phyloP scores from a whole-genome alignment of 495 filamentous ascomycete genomes.

The Penicillium simplicissimum region DNA sequence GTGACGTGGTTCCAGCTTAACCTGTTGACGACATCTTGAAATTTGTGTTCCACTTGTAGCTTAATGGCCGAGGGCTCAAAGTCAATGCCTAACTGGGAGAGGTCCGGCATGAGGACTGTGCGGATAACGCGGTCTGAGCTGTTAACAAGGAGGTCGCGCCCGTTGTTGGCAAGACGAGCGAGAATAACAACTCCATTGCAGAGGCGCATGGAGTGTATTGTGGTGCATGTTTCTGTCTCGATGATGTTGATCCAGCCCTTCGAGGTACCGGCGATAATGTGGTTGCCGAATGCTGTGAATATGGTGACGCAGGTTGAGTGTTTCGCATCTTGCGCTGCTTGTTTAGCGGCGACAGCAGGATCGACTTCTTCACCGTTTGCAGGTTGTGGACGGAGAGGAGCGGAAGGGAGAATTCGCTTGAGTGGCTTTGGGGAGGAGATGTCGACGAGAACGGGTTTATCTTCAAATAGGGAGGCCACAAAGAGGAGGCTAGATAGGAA shows the following conservation, averaged over 20 bases:
- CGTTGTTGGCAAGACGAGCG: conserved; percentile 77
- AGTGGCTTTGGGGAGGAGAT: conserved; percentile 62
- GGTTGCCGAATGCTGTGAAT: conserved; percentile 79
- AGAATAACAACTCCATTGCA: conserved; percentile 88
- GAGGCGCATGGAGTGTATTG: conserved; percentile 82
- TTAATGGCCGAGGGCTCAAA: conserved; percentile 60
- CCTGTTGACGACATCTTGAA: conserved; percentile 94
- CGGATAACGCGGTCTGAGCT: conserved; percentile 89
- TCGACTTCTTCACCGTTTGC: conserved; percentile 63
- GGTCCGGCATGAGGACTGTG: conserved; percentile 75
- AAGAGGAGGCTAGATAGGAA: conserved; percentile 62
- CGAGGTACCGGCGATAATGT: conserved; percentile 87
- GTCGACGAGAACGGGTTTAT: conserved; percentile 85
- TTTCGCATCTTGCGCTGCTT: conserved; percentile 87
- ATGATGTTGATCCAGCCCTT: conserved; percentile 97
- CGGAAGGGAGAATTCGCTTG: conserved; percentile 77
- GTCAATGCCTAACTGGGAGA: conserved; percentile 50
- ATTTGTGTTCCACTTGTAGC: conserved; percentile 94
- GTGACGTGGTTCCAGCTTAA: conserved; percentile 94
- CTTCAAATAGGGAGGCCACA: conserved; percentile 88
- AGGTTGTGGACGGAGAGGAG: conserved; percentile 64
- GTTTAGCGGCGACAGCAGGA: conserved; percentile 69
- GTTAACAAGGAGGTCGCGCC: conserved; percentile 84
- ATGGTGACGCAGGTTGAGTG: conserved; percentile 88
- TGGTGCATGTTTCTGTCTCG: conserved; percentile 70